phyloP scores from a whole-genome alignment of 2,329 filamentous ascomycete genomes.

The Knoxdaviesia proteae region DNA sequence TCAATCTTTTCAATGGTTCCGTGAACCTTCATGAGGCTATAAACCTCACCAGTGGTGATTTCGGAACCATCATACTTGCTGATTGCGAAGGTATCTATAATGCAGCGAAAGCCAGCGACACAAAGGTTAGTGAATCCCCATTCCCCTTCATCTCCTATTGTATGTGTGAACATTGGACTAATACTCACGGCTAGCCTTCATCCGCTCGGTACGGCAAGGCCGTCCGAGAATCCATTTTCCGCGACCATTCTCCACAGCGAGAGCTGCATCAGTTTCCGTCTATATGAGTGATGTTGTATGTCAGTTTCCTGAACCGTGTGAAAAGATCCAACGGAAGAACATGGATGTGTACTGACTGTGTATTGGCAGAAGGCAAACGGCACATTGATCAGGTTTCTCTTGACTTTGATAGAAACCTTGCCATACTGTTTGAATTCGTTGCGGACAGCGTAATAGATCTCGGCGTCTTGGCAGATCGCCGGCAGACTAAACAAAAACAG shows the following conservation, averaged over 20 bases:
- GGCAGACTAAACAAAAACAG: conserved; percentile 21
- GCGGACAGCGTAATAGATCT: conserved; percentile 31
- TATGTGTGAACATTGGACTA: no score
- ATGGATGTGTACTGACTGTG: conserved; percentile 22
- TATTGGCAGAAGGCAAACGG: conserved; percentile 45
- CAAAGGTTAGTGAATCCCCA: no score
- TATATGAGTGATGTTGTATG: no score
- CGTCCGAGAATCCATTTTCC: conserved; percentile 31
- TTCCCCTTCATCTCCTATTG: no score
- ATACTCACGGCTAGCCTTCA: conserved; percentile 33
- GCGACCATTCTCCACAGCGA: conserved; percentile 24
- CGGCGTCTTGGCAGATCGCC: conserved; percentile 24
- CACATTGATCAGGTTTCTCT: conserved; percentile 34
- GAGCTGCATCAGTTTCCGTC: conserved; percentile 18
- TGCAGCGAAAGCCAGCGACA: no score
- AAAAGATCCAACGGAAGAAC: no score
- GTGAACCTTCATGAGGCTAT: no score
- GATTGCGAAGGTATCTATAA: no score
- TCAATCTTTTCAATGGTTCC: no score
- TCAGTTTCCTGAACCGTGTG: no score
- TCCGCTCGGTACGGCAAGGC: conserved; percentile 36
- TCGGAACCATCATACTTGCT: no score
- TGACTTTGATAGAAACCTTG: conserved; percentile 40
- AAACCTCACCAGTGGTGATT: no score
- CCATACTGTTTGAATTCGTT: conserved; percentile 32